Percentiles rank a stretch among this genome's conserved stretches.
Evolutionary conservation across 805 yeast genomes (phyloP).

Genomic region (Ogataea angusta): DNA sequence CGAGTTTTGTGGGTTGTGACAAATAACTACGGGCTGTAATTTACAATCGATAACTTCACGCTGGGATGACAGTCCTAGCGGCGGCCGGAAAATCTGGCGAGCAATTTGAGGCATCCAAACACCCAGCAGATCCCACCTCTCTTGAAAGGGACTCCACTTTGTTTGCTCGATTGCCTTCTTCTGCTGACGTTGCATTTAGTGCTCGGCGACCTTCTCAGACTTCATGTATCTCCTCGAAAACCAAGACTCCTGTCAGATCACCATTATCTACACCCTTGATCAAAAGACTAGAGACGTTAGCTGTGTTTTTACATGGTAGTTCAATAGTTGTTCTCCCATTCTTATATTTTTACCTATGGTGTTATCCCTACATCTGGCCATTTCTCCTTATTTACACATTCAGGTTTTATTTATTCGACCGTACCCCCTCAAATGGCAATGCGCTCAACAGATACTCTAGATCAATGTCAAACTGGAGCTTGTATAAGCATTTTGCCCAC

Average conservation of each 20-base stretch:
- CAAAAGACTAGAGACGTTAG: conserved; percentile 62
- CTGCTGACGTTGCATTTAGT: neutral
- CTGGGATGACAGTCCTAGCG: too few relatives aligned
- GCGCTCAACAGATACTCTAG: conserved; percentile 54
- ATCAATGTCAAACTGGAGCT: conserved; percentile 49
- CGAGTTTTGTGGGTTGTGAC: too few relatives aligned
- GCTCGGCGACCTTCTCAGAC: neutral
- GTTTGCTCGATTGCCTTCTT: neutral
- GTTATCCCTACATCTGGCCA: conserved; percentile 57
- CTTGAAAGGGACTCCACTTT: too few relatives aligned
- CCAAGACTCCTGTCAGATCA: conserved; percentile 42
- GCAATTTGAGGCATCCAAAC: too few relatives aligned
- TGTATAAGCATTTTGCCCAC: conserved; percentile 71
- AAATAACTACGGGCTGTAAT: too few relatives aligned
- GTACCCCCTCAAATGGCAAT: conserved; percentile 73
- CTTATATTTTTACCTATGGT: conserved; percentile 53
- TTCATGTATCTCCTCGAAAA: conserved; percentile 19
- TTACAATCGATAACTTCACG: too few relatives aligned
- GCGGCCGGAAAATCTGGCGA: too few relatives aligned
- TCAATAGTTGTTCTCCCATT: conserved; percentile 59
- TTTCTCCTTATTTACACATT: conserved; percentile 58
- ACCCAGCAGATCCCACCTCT: too few relatives aligned
- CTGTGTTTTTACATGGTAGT: conserved; percentile 70
- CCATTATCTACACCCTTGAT: conserved; percentile 54
- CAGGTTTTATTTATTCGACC: conserved; percentile 54